These are phyloP conservation scores for Pichia sp. DNA, from an alignment of 1,139 yeast genomes.

Conservation along the genomic window DNA sequence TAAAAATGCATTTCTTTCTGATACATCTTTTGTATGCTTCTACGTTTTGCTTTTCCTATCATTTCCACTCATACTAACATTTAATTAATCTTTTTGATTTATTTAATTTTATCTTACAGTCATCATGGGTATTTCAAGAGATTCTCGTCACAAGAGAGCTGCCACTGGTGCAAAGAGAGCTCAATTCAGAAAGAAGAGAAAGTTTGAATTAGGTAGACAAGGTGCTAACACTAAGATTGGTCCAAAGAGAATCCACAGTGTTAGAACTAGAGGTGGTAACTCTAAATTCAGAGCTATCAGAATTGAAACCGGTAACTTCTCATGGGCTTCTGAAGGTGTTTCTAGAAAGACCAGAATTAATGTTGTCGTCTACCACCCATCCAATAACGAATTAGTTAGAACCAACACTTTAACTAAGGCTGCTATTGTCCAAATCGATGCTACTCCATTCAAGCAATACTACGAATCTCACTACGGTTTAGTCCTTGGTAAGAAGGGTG, in stretches of 20 bases:
- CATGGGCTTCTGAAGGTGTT: slow-evolving; percentile 99
- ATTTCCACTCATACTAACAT: slow-evolving; percentile 7
- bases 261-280: slow-evolving; percentile 99
- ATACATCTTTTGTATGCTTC: no score
- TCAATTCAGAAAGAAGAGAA: slow-evolving; percentile 99
- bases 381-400: slow-evolving; percentile 99
- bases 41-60: neutral
- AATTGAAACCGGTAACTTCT: slow-evolving; percentile 98
- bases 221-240: slow-evolving; percentile 99
- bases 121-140: slow-evolving; percentile 99
- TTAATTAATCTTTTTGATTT: neutral
- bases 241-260: slow-evolving; percentile 96
- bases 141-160: slow-evolving; percentile 99
- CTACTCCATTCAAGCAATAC: slow-evolving; percentile 99
- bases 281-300: slow-evolving; percentile 99
- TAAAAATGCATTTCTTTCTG: no score
- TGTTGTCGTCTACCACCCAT: slow-evolving; percentile 98
- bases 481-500: slow-evolving; percentile 79
- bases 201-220: slow-evolving; percentile 99
- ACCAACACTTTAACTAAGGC: slow-evolving; percentile 99
- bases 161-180: slow-evolving; percentile 99
- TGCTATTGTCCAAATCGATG: slow-evolving; percentile 99
- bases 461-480: slow-evolving; percentile 98
- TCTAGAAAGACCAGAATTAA: slow-evolving; percentile 98
- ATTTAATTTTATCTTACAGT: slow-evolving; percentile 11